Conservation (phyloP, 495 filamentous ascomycete species). For the Annulohypoxylon nitens region DNA sequence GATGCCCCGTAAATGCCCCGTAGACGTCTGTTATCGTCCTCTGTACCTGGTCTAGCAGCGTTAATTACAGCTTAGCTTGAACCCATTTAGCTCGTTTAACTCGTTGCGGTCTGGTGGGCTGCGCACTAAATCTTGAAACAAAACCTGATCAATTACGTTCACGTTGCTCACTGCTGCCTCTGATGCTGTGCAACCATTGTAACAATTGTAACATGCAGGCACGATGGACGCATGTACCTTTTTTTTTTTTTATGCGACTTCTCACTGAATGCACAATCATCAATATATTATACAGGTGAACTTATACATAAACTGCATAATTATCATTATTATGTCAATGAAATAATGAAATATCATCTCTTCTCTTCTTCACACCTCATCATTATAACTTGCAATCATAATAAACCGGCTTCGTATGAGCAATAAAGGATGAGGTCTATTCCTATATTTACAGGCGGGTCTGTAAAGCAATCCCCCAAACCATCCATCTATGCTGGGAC, state of each 20-base stretch:
- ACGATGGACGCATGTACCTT: neutral
- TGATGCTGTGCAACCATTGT: neutral
- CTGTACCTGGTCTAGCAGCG: too few relatives aligned
- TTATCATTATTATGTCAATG: too few relatives aligned
- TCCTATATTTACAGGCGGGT: neutral
- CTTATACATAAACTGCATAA: too few relatives aligned
- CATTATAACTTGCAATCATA: neutral
- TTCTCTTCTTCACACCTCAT: neutral
- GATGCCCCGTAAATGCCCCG: too few relatives aligned
- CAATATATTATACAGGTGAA: neutral
- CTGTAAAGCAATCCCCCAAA: neutral
- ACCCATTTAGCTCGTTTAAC: too few relatives aligned
- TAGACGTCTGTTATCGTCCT: neutral
- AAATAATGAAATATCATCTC: too few relatives aligned
- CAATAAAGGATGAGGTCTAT: neutral
- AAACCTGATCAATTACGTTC: slow-evolving; percentile 27
- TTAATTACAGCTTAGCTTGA: neutral
- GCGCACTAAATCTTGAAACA: slow-evolving; percentile 14
- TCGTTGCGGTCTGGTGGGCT: neutral
- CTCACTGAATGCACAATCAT: too few relatives aligned
- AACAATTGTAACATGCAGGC: neutral
- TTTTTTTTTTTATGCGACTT: neutral
- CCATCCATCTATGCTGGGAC: neutral
- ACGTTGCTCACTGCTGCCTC: neutral
- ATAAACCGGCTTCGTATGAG: neutral